A percentile compares a stretch with the other conserved stretches of the same genome.
phyloP scores from a whole-genome alignment of 495 filamentous ascomycete species.

The Xylaria acuta region DNA sequence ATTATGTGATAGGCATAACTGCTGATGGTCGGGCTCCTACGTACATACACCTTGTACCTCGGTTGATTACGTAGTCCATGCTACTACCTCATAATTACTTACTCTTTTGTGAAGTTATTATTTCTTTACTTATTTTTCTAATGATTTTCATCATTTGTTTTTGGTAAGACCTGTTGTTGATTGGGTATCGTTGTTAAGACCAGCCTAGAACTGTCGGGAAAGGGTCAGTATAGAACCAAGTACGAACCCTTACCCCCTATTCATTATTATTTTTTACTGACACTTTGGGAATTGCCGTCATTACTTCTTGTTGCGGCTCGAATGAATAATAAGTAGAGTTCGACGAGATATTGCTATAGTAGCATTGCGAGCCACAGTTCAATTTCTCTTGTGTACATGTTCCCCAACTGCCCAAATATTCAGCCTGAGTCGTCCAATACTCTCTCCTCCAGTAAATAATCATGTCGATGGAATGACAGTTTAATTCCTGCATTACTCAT shows the following conservation, averaged over 20 bases:
- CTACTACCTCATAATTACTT: not conserved
- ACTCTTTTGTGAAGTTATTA: not conserved
- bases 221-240: not conserved
- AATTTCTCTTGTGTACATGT: not conserved
- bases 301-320: not conserved
- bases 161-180: not conserved
- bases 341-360: not conserved
- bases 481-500: not conserved
- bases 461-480: not conserved
- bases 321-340: not conserved
- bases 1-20: not conserved
- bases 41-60: not conserved
- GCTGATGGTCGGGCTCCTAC: not conserved
- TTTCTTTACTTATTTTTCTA: not conserved
- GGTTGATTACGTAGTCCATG: constrained; percentile 6
- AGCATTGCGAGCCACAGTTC: not conserved
- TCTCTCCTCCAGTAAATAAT: not conserved
- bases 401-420: not conserved
- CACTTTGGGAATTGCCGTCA: not conserved
- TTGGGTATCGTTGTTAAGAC: not conserved
- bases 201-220: not conserved
- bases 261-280: not conserved
- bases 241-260: not conserved
- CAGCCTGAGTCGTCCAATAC: not conserved
- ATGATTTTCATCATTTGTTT: not conserved